These are phyloP conservation scores for Thinopyrum elongatum DNA, from an alignment of 176 grass and related monocot genomes.

Conservation along the genomic window DNA sequence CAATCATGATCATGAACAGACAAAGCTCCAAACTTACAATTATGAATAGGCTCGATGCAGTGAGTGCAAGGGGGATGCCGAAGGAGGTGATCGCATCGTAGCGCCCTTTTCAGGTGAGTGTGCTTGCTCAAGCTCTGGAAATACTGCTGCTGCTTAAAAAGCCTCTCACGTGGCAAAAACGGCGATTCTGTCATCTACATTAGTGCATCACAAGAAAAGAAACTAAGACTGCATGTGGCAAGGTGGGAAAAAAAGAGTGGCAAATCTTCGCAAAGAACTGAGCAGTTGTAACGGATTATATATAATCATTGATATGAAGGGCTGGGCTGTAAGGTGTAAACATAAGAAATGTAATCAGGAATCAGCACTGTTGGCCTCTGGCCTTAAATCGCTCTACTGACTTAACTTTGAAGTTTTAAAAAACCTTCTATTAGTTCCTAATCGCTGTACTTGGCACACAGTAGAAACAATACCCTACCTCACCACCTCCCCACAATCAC, in stretches of 20 bases:
- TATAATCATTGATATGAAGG: not conserved
- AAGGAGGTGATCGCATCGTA: conserved; percentile 55
- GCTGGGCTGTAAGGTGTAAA: not conserved
- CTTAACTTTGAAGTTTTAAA: not conserved
- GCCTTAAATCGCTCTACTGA: not conserved
- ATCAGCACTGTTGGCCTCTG: not conserved
- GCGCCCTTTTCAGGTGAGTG: conserved; percentile 62
- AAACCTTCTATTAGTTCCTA: not conserved
- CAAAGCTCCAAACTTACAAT: too few relatives aligned
- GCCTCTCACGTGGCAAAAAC: conserved; percentile 49
- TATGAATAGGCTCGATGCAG: conserved; percentile 17
- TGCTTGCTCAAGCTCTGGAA: conserved; percentile 60
- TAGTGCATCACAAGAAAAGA: conserved; percentile 10
- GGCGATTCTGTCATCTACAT: conserved; percentile 52
- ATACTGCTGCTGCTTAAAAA: conserved; percentile 48
- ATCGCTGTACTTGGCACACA: too few relatives aligned
- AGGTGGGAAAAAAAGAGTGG: not conserved
- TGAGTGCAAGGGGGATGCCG: conserved; percentile 55
- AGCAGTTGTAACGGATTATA: not conserved
- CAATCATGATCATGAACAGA: too few relatives aligned
- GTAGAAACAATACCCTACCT: too few relatives aligned
- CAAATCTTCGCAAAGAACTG: not conserved
- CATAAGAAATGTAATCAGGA: not conserved
- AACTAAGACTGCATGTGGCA: not conserved
- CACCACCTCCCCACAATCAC: not conserved